Evolutionary conservation across 129 eudicot species (phyloP), one percentile per base, ranked within the genome.

Genomic region (Flaveria brownii): DNA sequence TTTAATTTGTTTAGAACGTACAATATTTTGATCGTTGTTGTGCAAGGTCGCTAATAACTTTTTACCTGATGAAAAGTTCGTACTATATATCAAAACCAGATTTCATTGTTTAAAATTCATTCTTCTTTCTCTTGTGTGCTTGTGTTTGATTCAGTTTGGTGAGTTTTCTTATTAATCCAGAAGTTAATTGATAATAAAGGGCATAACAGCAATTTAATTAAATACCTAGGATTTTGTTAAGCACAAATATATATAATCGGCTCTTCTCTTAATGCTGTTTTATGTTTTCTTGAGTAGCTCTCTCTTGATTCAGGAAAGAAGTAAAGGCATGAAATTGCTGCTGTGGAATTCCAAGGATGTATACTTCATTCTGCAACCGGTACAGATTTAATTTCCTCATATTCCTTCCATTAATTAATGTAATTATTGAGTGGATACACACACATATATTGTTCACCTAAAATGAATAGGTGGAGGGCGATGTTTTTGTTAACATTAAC

Each of bases 271-370:
- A 13, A 45, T 45, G 49, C 49, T 45, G 10, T 45, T 45, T 45
- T 56, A 18, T 56, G 63, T 56, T 9, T 56, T 56, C 0, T 0
- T 56, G 1, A 20, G 20, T 56, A 20, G 2, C 0, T 20, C 26
- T 56, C 11, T 17, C 12, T 20, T 20, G 30, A 56, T 56, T 1
- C 9, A 56, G 63, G 4, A 20, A 20, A 56, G 63, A 47, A 12
- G n/a, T 56, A 56, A 56, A 20, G 28, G 10, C 63, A 56, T 56
- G 28, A 2, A 1, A 26, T 20, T 56, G 63, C 70, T 20, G 4
- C 15, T 86, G 18, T 81, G 86, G 88, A 66, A 62, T 49, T 73
- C 86, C 30, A 41, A 33, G 64, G 73, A 63, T 45, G 65, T 74
- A 74, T 26, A 76, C 28, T 79, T 43, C 43, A 64, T 83, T 54